Evolutionary conservation across 202 grass and related monocot species (phyloP).

Genomic region (Bolboschoenoplectus hybrid): DNA sequence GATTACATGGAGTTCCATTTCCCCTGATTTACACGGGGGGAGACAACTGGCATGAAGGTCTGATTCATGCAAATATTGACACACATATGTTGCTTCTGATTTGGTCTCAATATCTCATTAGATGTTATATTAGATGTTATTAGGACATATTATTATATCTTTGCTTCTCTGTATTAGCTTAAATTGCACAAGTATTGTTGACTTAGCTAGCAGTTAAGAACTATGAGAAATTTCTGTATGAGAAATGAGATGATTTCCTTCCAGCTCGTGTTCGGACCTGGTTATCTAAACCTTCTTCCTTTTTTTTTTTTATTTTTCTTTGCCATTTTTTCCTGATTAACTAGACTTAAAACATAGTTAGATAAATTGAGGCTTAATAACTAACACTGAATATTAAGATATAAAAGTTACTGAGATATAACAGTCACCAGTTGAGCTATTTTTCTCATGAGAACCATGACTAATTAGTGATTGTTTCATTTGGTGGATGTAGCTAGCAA

Average conservation of each 20-base stretch:
- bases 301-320: neutral
- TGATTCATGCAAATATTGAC: conserved; percentile 20
- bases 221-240: neutral
- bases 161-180: neutral
- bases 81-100: neutral
- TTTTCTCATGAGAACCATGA: no score
- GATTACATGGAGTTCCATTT: conserved; percentile 74
- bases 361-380: neutral
- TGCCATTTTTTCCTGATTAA: neutral
- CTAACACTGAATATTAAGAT: neutral
- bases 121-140: neutral
- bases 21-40: conserved; percentile 43
- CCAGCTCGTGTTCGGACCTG: neutral
- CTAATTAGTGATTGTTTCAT: no score
- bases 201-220: neutral
- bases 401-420: no score
- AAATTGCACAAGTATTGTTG: neutral
- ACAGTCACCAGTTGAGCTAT: no score
- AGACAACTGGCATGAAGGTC: neutral
- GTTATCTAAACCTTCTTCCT: neutral
- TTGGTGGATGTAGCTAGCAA: no score
- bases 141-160: neutral
- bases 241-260: conserved; percentile 19
- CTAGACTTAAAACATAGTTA: neutral
- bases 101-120: neutral